Evolutionary conservation across 495 filamentous ascomycete species (phyloP), one percentile per base, ranked within the genome.

Genomic region (Hypomontagnella submonticulosa): DNA sequence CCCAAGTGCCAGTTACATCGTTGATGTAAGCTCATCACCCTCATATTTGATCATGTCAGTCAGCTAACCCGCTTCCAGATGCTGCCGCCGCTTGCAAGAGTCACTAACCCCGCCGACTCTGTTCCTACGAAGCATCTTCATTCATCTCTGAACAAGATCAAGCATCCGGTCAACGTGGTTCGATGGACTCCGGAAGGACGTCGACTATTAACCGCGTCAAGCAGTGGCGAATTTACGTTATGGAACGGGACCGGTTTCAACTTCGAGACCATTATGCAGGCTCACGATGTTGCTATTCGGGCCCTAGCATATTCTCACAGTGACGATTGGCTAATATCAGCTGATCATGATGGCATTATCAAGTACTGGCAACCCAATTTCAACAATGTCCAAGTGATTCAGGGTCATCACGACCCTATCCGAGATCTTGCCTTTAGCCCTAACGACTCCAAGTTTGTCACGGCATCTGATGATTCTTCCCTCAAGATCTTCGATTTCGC

Each of bases 301-400:
- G 91, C 91, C 16, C 81, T 94, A 47, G 84, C 83, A 44, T 99
- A 96, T 80, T 94, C 94, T 5, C 93, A 97, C 78, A 94, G 88
- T 68, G 91, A 96, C 71, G 95, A 98, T 74, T 98, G 93, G 93
- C 84, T 99, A 2, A 84, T 99, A 16, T 99, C 95, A 10, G 93
- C 93, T 38, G 95, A 97, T 76, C 93, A 97, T 70, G 91, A 93
- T 69, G 95, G 95, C 36, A 84, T 94, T 64, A 88, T 99, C 75
- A 99, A 98, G 77, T 98, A 98, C 79, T 99, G 94, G 94, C 92
- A 97, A 71, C 92, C 95, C 2, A 99, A 98, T 76, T 97, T 99
- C 81, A 98, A 99, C 82, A 97, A 97, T 71, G 92, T 98, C 59
- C 92, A 98, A 75, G 90, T 89, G 30, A 90, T 99, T 41, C 90